Base-by-base conservation (phyloP, 148 eudicot genomes). In the Amaranthus palmeri region DNA sequence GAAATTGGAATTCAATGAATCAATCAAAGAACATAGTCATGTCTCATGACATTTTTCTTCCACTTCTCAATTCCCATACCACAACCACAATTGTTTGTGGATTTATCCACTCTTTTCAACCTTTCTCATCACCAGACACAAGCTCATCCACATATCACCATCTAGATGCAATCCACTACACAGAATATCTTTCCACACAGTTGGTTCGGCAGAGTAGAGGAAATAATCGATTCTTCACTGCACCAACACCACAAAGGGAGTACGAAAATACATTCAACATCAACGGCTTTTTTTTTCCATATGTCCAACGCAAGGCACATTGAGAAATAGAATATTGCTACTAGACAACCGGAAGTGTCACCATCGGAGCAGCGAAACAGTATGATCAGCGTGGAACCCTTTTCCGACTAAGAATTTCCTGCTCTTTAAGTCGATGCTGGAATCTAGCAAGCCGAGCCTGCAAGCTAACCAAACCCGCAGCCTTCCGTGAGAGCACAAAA, bases 381-480 rank as follows among this genome's bases (percentile, higher is more conserved):
- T 60, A 12, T 64, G 41, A 43, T 84, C 72, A 91, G 66, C 84
- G 92, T 7, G 86, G 92, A 68, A 83, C 92, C 80, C 97, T 80
- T 76, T 88, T 96, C 50, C 99, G 79, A 76, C 93, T 96, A 72
- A 96, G 90, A 56, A 96, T 96, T 77, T 92, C 99, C 79, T 96
- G 96, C 80, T 92, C 99, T 83, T 91, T 96, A 47, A 96, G 87
- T 71, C 97, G 90, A 71, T 96, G 99, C 70, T 96, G 99, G 73
- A 92, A 96, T 84, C 99, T 83, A 67, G 97, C 92, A 41, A 96
- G 90, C 75, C 97, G 93, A 68, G 99, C 93, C 77, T 96, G 99
- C 52, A 96, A 91, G 84, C 99, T 92, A 41, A 96, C 99, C 45
- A 96, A 82, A 75, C 99, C 85, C 25, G 97, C 97, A 65, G 97